Conservation (phyloP, 345 rosid species). For the Eutrema japonicum region DNA sequence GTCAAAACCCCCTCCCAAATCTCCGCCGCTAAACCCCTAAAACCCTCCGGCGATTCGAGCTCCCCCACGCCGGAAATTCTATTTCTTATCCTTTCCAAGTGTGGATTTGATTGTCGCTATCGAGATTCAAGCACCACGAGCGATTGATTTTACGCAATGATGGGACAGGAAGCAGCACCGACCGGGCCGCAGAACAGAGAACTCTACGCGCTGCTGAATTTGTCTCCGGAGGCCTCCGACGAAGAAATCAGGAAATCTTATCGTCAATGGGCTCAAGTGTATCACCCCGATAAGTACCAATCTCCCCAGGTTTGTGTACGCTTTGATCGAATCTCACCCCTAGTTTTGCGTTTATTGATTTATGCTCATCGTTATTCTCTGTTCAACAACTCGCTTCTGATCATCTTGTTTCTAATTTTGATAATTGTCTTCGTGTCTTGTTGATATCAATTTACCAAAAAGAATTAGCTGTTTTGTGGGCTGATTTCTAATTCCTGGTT, state of each 20-base stretch:
- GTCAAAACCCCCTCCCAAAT: constrained; percentile 24
- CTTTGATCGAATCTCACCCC: constrained; percentile 20
- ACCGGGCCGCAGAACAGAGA: constrained; percentile 63
- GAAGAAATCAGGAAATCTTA: constrained; percentile 90
- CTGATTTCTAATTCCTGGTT: constrained; percentile 25
- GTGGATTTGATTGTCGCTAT: background rate
- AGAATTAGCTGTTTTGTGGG: constrained; percentile 15
- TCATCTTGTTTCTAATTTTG: background rate
- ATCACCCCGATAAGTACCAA: constrained; percentile 95
- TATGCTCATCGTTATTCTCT: background rate
- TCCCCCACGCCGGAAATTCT: constrained; percentile 10
- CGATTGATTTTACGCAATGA: constrained; percentile 24
- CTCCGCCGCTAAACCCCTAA: constrained; percentile 41
- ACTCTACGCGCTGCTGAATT: constrained; percentile 82
- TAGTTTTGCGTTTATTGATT: background rate
- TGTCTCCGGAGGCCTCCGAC: constrained; percentile 89
- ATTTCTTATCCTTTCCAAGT: background rate
- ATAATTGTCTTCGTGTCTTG: background rate
- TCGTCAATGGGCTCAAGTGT: constrained; percentile 97
- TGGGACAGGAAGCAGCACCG: constrained; percentile 38
- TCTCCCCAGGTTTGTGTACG: constrained; percentile 58
- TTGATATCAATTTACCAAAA: background rate
- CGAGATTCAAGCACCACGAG: background rate
- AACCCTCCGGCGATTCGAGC: constrained; percentile 41
- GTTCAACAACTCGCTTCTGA: background rate